A percentile compares a stretch with the other conserved stretches of the same genome.
These are phyloP conservation scores for Eucalyptus pumila DNA, from an alignment of 345 rosid genomes.

Conservation along the genomic window DNA sequence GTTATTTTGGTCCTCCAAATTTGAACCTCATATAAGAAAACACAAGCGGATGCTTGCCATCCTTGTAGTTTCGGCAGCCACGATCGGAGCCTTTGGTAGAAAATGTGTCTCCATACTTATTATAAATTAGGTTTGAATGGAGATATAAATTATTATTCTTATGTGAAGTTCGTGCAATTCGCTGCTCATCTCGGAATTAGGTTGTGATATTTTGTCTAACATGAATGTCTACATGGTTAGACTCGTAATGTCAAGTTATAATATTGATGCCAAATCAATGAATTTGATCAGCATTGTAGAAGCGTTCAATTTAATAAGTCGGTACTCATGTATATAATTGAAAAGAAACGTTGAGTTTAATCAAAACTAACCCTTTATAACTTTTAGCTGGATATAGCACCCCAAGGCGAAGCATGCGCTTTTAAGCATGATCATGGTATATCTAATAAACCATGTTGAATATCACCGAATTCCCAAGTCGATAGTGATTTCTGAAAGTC, in stretches of 20 bases:
- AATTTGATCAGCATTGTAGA: neutral
- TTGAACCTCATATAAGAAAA: too few relatives aligned
- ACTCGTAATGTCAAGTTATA: neutral
- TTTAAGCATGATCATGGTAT: neutral
- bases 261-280: neutral
- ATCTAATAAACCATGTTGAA: neutral
- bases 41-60: too few relatives aligned
- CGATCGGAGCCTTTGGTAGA: too few relatives aligned
- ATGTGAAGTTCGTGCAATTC: neutral
- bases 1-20: too few relatives aligned
- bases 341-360: neutral
- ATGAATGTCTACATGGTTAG: neutral
- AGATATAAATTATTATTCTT: too few relatives aligned
- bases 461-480: neutral
- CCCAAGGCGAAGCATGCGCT: neutral
- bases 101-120: too few relatives aligned
- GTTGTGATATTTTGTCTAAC: neutral
- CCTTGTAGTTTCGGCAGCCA: too few relatives aligned
- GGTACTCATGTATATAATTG: neutral
- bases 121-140: too few relatives aligned
- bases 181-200: neutral
- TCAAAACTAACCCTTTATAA: neutral
- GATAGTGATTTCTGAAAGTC: neutral
- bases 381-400: neutral
- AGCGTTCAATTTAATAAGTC: neutral